Percentiles rank a stretch among this genome's conserved stretches.
Evolutionary conservation across 805 yeast species (phyloP).

Genomic region (Kluyveromyces siamensis): DNA sequence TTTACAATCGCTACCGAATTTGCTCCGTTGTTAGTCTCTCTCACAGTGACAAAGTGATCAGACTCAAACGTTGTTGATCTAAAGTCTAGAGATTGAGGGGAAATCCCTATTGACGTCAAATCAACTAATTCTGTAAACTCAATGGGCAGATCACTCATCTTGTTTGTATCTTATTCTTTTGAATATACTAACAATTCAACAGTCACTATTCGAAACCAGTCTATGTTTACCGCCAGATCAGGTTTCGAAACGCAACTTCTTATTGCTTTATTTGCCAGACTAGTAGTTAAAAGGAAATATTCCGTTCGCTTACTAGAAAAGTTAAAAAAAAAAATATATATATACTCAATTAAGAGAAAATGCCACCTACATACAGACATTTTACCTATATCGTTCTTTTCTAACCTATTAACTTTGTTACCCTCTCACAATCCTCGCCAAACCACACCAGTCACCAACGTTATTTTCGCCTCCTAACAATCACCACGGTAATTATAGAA

Average conservation of each 20-base stretch:
- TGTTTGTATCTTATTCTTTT: not conserved
- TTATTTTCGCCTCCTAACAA: too few relatives aligned
- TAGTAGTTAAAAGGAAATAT: too few relatives aligned
- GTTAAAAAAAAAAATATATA: too few relatives aligned
- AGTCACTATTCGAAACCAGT: not conserved
- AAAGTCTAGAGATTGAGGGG: conserved; percentile 77
- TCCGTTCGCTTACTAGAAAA: not conserved
- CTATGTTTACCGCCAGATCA: not conserved
- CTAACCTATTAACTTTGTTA: too few relatives aligned
- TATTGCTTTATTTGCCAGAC: not conserved
- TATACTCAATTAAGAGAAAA: too few relatives aligned
- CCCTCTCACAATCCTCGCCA: too few relatives aligned
- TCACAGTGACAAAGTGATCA: conserved; percentile 77
- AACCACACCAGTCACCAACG: too few relatives aligned
- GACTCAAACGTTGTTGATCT: conserved; percentile 92
- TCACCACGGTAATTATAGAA: too few relatives aligned
- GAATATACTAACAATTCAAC: not conserved
- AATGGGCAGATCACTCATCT: conserved; percentile 74
- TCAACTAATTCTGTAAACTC: conserved; percentile 93
- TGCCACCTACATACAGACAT: not conserved
- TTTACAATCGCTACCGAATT: conserved; percentile 94
- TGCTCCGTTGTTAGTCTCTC: conserved; percentile 54
- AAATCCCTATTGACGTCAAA: conserved; percentile 78
- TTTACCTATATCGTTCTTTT: too few relatives aligned
- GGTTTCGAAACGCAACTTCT: not conserved